Conservation (phyloP, 352 stramenopile genomes). For the Globisporangium sylvaticum region DNA sequence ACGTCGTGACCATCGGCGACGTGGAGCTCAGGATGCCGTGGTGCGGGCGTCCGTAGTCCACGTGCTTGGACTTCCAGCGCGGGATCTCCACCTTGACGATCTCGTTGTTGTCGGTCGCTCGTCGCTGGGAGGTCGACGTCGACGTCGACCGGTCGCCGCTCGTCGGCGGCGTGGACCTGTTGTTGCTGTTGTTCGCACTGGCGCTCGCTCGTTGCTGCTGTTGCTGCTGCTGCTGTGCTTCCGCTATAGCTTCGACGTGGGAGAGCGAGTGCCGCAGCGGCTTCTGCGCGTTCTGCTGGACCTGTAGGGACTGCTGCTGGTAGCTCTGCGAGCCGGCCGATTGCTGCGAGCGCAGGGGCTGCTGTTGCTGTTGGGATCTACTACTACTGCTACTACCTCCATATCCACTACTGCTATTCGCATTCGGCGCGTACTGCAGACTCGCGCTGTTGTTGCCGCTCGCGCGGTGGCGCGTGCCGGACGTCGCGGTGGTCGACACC, state of each 20-base stretch:
- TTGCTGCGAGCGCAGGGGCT: slow-evolving; percentile 6
- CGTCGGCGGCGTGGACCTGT: background rate
- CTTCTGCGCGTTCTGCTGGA: slow-evolving; percentile 25
- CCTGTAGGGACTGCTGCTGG: slow-evolving; percentile 20
- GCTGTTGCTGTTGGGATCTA: slow-evolving; percentile 4
- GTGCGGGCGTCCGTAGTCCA: slow-evolving; percentile 27
- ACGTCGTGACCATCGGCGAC: slow-evolving; percentile 20
- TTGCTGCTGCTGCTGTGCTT: slow-evolving; percentile 1
- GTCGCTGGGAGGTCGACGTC: slow-evolving; percentile 7
- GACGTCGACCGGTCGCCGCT: slow-evolving; percentile 9
- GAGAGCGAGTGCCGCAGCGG: slow-evolving; percentile 48
- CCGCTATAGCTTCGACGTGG: slow-evolving; percentile 29
- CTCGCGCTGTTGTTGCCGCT: slow-evolving; percentile 10
- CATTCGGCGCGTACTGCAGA: slow-evolving; percentile 8
- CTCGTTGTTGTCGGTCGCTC: slow-evolving; percentile 41
- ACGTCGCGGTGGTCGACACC: background rate
- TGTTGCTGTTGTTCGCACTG: background rate
- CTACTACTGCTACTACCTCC: background rate
- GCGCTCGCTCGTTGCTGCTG: background rate
- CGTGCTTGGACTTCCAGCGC: slow-evolving; percentile 55
- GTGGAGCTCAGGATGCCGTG: slow-evolving; percentile 30
- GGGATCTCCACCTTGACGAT: slow-evolving; percentile 76
- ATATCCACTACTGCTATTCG: background rate
- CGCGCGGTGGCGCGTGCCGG: slow-evolving; percentile 9
- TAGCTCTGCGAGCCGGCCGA: slow-evolving; percentile 15